Evolutionary conservation across 2,329 filamentous ascomycete species (phyloP).

Genomic region (Pseudogymnoascus sp.): DNA sequence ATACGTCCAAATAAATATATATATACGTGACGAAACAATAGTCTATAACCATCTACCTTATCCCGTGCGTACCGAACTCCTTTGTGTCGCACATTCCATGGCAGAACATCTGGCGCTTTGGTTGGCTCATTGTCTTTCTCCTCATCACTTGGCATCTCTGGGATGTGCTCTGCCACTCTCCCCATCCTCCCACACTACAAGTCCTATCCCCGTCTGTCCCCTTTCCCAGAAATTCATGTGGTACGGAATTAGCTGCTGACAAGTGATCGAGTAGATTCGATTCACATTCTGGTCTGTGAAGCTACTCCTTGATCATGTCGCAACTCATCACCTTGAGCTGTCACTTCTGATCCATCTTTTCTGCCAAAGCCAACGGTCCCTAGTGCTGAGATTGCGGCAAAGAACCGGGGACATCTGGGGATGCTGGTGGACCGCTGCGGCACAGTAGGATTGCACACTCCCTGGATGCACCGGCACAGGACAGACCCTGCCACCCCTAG

Average conservation of each 20-base stretch:
- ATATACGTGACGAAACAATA: neutral
- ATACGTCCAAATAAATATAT: neutral
- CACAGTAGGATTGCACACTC: neutral
- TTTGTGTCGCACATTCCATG: neutral
- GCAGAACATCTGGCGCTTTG: neutral
- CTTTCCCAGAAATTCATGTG: neutral
- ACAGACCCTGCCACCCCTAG: neutral
- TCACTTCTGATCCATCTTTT: conserved; percentile 2
- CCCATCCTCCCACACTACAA: neutral
- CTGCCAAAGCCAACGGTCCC: neutral
- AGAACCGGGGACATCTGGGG: neutral
- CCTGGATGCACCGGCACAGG: neutral
- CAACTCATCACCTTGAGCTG: neutral
- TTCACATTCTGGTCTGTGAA: neutral
- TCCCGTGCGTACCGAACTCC: neutral
- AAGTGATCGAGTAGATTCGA: neutral
- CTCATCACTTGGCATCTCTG: neutral
- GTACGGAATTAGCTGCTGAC: neutral
- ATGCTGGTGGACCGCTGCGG: neutral
- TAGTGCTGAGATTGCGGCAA: neutral
- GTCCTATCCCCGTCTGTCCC: neutral
- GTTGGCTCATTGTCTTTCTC: conserved; percentile 2
- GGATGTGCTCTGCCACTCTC: neutral
- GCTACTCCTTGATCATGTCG: neutral
- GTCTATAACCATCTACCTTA: neutral